A percentile compares a stretch with the other conserved stretches of the same genome.
Conservation (phyloP, 441 rosid genomes). For the Erodium texanum region DNA sequence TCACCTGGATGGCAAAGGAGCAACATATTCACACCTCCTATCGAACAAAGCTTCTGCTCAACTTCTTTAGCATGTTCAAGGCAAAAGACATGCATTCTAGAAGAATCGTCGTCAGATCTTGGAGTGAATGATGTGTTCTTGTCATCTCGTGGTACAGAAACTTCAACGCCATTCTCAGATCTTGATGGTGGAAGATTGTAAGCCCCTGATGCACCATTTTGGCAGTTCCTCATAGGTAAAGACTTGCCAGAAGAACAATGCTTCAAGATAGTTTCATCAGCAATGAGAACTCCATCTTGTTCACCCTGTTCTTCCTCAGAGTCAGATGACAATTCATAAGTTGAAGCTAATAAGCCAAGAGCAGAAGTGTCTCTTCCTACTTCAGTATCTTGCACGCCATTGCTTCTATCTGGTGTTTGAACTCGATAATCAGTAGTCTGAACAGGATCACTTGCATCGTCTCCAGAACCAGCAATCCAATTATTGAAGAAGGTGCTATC, state of each 20-base stretch:
- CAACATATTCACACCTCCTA: constrained; percentile 69
- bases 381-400: constrained; percentile 26
- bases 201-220: constrained; percentile 25
- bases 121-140: constrained; percentile 30
- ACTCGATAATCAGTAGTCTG: constrained; percentile 30
- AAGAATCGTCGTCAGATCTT: constrained; percentile 65
- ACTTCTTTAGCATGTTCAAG: constrained; percentile 95
- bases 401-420: constrained; percentile 30
- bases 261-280: constrained; percentile 24
- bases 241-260: constrained; percentile 20
- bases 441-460: constrained; percentile 30
- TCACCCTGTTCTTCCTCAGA: constrained; percentile 68
- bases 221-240: constrained; percentile 21
- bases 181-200: constrained; percentile 12
- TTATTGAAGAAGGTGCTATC: constrained; percentile 89
- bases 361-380: constrained; percentile 37
- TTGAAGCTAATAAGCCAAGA: constrained; percentile 69
- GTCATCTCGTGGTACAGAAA: constrained; percentile 21
- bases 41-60: constrained; percentile 61
- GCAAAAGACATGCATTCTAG: constrained; percentile 79
- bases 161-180: constrained; percentile 19
- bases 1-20: constrained; percentile 93
- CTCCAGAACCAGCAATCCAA: constrained; percentile 61
- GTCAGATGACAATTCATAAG: constrained; percentile 87
- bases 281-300: constrained; percentile 24